These are phyloP conservation scores for Sphagnum contortum DNA, from an alignment of 225 moss, liverwort and hornwort species.

Conservation along the genomic window DNA sequence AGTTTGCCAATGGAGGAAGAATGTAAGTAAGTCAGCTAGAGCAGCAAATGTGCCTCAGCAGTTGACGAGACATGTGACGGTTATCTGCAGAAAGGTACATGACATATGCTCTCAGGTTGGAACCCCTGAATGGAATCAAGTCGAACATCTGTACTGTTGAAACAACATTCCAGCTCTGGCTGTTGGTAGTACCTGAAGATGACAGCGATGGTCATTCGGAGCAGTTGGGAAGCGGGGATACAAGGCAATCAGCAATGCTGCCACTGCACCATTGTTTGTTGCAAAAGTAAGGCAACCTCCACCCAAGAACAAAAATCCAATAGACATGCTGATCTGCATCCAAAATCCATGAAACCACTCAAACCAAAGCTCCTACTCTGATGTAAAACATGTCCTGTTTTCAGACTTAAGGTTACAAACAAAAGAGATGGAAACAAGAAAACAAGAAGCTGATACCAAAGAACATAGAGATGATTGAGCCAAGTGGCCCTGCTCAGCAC, in stretches of 20 bases:
- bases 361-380: not conserved
- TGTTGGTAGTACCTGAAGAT: constrained; percentile 37
- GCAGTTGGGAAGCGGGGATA: constrained; percentile 88
- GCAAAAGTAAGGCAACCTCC: constrained; percentile 90
- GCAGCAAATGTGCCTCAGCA: too few relatives aligned
- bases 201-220: constrained; percentile 93
- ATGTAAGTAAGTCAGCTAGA: too few relatives aligned
- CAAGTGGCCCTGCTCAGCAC: too few relatives aligned
- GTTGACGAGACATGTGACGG: too few relatives aligned
- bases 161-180: not conserved
- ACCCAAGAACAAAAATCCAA: constrained; percentile 93
- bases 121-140: too few relatives aligned
- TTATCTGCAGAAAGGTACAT: not conserved
- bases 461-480: too few relatives aligned
- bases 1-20: too few relatives aligned
- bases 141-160: not conserved
- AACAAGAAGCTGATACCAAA: too few relatives aligned
- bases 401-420: too few relatives aligned
- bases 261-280: constrained; percentile 89
- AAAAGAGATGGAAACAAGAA: too few relatives aligned
- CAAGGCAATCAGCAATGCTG: constrained; percentile 81
- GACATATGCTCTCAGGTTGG: not conserved
- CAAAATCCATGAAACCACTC: not conserved
- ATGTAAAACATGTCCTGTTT: not conserved
- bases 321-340: constrained; percentile 60